Percentiles rank a stretch among this genome's conserved stretches.
Evolutionary conservation across 306 rosid species (phyloP).

Genomic region (Malus orientalis): DNA sequence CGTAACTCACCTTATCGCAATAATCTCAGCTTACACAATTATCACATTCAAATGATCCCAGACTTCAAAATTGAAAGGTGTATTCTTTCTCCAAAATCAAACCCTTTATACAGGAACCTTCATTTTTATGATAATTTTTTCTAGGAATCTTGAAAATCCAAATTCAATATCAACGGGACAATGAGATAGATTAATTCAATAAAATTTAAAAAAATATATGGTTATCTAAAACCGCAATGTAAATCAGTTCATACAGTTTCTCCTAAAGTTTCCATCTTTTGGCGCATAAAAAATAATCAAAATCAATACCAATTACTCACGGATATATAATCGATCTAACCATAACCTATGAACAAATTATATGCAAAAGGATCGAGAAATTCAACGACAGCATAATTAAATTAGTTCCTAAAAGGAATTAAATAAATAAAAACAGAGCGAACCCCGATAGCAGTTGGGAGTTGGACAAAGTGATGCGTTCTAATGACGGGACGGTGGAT

Average conservation of each 20-base stretch:
- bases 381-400: background rate
- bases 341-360: background rate
- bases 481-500: background rate
- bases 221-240: background rate
- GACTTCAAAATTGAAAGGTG: background rate
- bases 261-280: background rate
- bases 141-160: background rate
- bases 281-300: background rate
- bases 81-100: background rate
- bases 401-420: background rate
- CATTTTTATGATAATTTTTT: background rate
- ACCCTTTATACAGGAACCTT: background rate
- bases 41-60: background rate
- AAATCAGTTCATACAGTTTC: background rate
- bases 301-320: background rate
- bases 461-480: background rate
- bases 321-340: constrained; percentile 2
- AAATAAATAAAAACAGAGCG: background rate
- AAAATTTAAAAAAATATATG: too few species aligned
- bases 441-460: constrained; percentile 14
- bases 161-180: background rate
- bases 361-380: background rate
- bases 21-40: background rate
- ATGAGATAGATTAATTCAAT: background rate
- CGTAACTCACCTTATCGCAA: background rate